Evolutionary conservation across 2,329 filamentous ascomycete genomes (phyloP).

Genomic region (Hymenoscyphus occultus): DNA sequence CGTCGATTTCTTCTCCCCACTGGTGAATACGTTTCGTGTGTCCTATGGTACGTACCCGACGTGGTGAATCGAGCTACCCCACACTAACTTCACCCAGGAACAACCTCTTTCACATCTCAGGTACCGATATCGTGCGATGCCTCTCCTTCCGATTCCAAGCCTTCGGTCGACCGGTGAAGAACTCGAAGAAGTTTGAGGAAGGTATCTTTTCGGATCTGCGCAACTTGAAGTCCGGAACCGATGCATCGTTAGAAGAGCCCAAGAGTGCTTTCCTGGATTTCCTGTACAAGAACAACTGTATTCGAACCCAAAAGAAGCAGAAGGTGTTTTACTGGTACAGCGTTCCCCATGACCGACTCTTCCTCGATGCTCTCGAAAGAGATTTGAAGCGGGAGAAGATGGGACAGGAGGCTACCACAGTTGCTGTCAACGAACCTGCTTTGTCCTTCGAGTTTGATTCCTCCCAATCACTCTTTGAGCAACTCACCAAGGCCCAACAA

Average conservation of each 20-base stretch:
- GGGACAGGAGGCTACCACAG: constrained; percentile 95
- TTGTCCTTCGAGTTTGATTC: constrained; percentile 99
- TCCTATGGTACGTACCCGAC: constrained; percentile 67
- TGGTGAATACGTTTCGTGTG: constrained; percentile 97
- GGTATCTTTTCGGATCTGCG: constrained; percentile 98
- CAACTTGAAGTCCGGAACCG: constrained; percentile 96
- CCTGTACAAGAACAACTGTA: constrained; percentile 99
- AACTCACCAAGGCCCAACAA: constrained; percentile 98
- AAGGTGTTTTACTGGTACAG: constrained; percentile 99
- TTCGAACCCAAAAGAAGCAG: constrained; percentile 99
- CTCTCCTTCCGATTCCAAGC: constrained; percentile 98
- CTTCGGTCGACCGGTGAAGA: constrained; percentile 96
- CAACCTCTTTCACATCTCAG: constrained; percentile 98
- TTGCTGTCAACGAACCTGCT: constrained; percentile 94
- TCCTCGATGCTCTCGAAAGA: constrained; percentile 94
- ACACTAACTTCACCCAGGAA: constrained; percentile 58
- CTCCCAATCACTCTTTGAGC: constrained; percentile 97
- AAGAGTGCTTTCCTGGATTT: constrained; percentile 99
- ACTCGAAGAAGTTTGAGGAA: constrained; percentile 99
- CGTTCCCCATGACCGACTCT: constrained; percentile 94
- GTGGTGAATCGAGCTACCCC: constrained; percentile 13
- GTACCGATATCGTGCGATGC: constrained; percentile 97
- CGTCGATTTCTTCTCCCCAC: constrained; percentile 92
- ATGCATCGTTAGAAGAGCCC: constrained; percentile 96
- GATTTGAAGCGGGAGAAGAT: constrained; percentile 99